These are phyloP conservation scores for Phytophthora macrochlamydospora DNA, from an alignment of 352 stramenopile species.

Conservation along the genomic window DNA sequence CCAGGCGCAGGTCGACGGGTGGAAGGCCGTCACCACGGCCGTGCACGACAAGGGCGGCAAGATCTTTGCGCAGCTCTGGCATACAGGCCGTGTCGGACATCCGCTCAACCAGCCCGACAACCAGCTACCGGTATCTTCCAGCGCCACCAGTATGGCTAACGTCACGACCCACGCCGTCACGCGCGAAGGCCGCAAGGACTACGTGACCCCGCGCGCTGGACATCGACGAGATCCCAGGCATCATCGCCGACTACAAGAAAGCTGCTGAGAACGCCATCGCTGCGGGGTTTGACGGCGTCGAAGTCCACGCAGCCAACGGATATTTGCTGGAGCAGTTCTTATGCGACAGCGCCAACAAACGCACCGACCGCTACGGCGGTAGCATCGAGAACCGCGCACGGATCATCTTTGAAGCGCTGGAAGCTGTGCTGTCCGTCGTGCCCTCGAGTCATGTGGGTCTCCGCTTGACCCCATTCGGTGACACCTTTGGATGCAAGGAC, in stretches of 20 bases:
- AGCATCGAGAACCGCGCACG: background rate
- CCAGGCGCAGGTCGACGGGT: background rate
- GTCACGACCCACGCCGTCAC: background rate
- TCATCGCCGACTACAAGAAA: background rate
- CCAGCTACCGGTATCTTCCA: background rate
- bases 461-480: background rate
- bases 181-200: background rate
- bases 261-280: background rate
- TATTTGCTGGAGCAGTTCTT: slow-evolving; percentile 54
- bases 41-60: background rate
- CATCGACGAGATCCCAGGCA: background rate
- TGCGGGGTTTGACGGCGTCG: slow-evolving; percentile 54
- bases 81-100: background rate
- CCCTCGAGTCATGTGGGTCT: background rate
- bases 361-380: background rate
- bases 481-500: background rate
- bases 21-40: background rate
- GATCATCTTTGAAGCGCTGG: background rate
- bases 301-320: slow-evolving; percentile 86
- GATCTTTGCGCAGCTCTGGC: background rate
- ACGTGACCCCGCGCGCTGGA: background rate
- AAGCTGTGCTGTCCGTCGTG: background rate
- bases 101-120: background rate
- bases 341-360: background rate
- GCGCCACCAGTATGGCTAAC: background rate